A percentile compares a stretch with the other conserved stretches of the same genome.
Conservation (phyloP, 106 monocot genomes). For the Apostasia ramifera region DNA sequence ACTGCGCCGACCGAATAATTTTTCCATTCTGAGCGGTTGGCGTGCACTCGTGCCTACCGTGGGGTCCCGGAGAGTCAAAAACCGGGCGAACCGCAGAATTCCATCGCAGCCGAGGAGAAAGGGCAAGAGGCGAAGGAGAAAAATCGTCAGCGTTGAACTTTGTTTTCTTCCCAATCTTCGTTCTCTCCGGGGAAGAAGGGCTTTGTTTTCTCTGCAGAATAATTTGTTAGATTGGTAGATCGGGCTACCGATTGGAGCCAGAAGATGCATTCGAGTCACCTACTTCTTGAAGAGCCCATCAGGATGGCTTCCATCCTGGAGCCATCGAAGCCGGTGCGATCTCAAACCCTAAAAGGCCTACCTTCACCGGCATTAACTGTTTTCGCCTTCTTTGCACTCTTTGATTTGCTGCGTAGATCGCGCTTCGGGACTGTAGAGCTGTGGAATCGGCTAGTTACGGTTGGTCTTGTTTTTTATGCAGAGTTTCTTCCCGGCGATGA, state of each 20-base stretch:
- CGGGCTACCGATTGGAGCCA: not conserved
- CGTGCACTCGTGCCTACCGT: too few species aligned
- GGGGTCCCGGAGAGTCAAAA: too few species aligned
- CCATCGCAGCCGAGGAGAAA: too few species aligned
- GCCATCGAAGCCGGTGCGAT: conserved; percentile 72
- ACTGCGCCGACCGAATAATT: too few species aligned
- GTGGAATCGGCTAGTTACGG: not conserved
- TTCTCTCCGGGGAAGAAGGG: too few species aligned
- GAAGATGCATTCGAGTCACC: conserved; percentile 75
- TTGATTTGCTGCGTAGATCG: not conserved
- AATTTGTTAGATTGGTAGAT: too few species aligned
- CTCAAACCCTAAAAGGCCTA: not conserved
- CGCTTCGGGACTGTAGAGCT: not conserved
- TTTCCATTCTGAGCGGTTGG: too few species aligned
- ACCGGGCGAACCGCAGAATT: too few species aligned
- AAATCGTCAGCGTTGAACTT: too few species aligned
- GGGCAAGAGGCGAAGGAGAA: too few species aligned
- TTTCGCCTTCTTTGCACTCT: not conserved
- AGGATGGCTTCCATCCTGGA: conserved; percentile 99
- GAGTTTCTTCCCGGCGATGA: conserved; percentile 99
- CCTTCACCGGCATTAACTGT: not conserved
- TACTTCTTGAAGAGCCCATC: conserved; percentile 95
- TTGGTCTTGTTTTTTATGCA: conserved; percentile 16
- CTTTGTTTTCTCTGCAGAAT: too few species aligned
- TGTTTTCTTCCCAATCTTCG: too few species aligned